Evolutionary conservation across 129 eudicot species (phyloP).

Genomic region (Chrysanthemum makinoi): DNA sequence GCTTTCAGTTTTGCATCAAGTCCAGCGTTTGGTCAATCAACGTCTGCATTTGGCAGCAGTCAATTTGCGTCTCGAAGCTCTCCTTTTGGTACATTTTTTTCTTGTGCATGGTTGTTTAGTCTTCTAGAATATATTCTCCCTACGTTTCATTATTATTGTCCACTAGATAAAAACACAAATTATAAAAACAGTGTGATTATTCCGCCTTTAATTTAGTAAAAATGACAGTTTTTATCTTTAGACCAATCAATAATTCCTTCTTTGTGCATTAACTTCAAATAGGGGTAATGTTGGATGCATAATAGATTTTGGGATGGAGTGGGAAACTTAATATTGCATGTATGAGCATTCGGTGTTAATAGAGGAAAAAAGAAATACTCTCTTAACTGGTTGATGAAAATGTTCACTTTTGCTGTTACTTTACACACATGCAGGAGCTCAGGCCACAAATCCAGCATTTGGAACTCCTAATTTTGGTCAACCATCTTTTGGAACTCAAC

Average conservation of each 20-base stretch:
- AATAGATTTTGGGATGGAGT: too few relatives aligned
- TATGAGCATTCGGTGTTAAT: too few relatives aligned
- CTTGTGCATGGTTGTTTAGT: background rate
- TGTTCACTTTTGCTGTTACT: background rate
- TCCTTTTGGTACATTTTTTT: conserved; percentile 36
- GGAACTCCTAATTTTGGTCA: conserved; percentile 72
- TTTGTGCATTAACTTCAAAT: too few relatives aligned
- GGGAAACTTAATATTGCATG: too few relatives aligned
- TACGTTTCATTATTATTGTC: too few relatives aligned
- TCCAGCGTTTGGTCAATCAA: background rate
- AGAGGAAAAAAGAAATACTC: background rate
- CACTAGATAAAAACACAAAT: too few relatives aligned
- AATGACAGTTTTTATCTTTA: too few relatives aligned
- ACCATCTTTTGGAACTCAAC: background rate
- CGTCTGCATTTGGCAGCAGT: conserved; percentile 24
- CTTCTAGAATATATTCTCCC: background rate
- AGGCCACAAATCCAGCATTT: conserved; percentile 62
- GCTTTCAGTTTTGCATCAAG: background rate
- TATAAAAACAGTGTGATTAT: too few relatives aligned
- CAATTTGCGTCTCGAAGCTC: background rate
- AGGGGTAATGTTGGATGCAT: too few relatives aligned
- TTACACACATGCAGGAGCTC: conserved; percentile 54
- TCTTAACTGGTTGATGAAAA: background rate
- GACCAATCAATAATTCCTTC: too few relatives aligned
- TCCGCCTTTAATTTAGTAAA: too few relatives aligned